Base-by-base conservation (phyloP, 1,139 yeast genomes). In the Debaryomycetaceae sp. region DNA sequence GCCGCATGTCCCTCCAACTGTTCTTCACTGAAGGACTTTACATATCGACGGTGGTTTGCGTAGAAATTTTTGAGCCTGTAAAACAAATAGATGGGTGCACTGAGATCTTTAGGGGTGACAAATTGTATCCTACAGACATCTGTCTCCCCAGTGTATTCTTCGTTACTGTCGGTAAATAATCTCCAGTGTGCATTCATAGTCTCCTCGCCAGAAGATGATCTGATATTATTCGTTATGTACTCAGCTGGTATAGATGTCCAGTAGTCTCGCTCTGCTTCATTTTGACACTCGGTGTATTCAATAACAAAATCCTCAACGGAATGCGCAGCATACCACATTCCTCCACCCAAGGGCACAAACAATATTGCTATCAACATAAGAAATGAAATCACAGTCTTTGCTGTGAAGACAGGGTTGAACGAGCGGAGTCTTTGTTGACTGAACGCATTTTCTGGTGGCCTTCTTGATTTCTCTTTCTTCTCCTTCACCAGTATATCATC, bases 41-140 rank as follows among this genome's bases (percentile, higher is more conserved):
- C 99, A 64, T 79, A 93, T 58, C 98, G 82, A 63, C 99, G 85
- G 66, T 93, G 99, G 68, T 93, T 93, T 45, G 95, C 95, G 64
- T 86, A 81, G 64, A 93, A 93, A 54, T 86, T 83, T 49, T 90
- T 83, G 54, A 93, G 68, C 55, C 88, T 76, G 73, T 93, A 93
- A 63, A 85, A 89, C 52, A 89, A 66, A 58, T 78, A 89, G 36
- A 91, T 80, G 4, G 96, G 95, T 2, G 85, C 82, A 38, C 84
- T 83, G 63, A 93, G 72, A 38, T 78, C 81, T 42, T 80, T 71
- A 23, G 97, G 95, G n/a, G 87, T 76, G 43, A 81, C 77, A 60
- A 93, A 91, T 63, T 87, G 89, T 45, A 93, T 65, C 47, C 78
- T 72, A 63, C 98, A 91, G n/a, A 84, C 79, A 37, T 74, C 75